Evolutionary conservation across 2,329 filamentous ascomycete genomes (phyloP).

Genomic region (Aspergillus sp.): DNA sequence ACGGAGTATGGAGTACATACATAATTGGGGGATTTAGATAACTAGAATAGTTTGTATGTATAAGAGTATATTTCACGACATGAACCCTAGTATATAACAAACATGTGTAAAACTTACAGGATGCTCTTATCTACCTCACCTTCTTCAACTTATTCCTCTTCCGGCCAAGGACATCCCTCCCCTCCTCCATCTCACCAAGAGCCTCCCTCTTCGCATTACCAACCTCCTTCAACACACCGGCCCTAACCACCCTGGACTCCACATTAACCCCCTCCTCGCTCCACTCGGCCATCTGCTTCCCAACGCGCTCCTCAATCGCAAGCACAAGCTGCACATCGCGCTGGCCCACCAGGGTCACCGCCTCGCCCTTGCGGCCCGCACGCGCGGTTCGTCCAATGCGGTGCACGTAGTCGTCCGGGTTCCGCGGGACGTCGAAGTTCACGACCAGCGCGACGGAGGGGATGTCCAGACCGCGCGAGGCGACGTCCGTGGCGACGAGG

Average conservation of each 20-base stretch:
- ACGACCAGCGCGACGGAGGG: constrained; percentile 82
- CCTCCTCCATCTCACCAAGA: constrained; percentile 81
- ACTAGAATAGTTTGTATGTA: neutral
- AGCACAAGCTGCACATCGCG: constrained; percentile 84
- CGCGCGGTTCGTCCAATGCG: constrained; percentile 90
- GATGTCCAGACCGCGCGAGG: constrained; percentile 88
- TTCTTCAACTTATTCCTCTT: constrained; percentile 44
- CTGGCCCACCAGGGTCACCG: constrained; percentile 84
- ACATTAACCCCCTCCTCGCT: constrained; percentile 85
- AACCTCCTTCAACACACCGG: constrained; percentile 71
- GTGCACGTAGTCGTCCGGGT: constrained; percentile 96
- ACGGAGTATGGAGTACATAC: neutral
- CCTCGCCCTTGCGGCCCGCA: constrained; percentile 74
- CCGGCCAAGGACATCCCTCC: constrained; percentile 85
- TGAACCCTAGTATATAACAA: neutral
- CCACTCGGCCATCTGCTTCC: constrained; percentile 71
- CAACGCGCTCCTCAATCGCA: constrained; percentile 78
- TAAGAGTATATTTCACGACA: neutral
- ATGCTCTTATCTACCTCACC: constrained; percentile 17
- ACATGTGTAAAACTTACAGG: neutral
- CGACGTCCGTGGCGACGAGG: constrained; percentile 90
- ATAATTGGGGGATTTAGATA: neutral
- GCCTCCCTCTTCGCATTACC: constrained; percentile 95
- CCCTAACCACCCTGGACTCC: constrained; percentile 78
- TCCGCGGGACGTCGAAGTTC: constrained; percentile 93